Evolutionary conservation across 225 moss, liverwort and hornwort species (phyloP).

Genomic region (Neckera pumila): DNA sequence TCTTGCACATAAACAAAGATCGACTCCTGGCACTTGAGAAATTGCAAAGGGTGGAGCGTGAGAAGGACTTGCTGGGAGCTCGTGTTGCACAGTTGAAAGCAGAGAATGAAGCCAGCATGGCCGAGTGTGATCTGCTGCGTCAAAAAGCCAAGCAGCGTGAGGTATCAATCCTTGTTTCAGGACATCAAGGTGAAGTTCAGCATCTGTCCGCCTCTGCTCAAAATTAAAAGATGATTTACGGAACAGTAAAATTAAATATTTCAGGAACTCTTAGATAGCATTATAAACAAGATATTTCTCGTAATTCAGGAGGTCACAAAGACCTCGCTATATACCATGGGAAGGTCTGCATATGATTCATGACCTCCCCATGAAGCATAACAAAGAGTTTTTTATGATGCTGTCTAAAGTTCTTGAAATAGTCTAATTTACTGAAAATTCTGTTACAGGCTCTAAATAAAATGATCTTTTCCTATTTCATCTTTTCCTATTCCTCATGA

Average conservation of each 20-base stretch:
- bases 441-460: background rate
- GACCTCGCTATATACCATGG: background rate
- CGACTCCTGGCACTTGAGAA: constrained; percentile 54
- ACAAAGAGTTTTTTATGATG: background rate
- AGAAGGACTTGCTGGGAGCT: constrained; percentile 48
- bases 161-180: constrained; percentile 12
- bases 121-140: constrained; percentile 51
- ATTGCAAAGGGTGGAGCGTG: constrained; percentile 39
- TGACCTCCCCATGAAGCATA: background rate
- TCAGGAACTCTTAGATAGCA: background rate
- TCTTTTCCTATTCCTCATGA: background rate
- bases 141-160: constrained; percentile 30
- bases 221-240: background rate
- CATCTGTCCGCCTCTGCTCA: background rate
- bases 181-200: constrained; percentile 16
- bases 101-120: constrained; percentile 48
- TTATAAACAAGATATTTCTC: background rate
- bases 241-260: background rate
- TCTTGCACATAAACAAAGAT: constrained; percentile 52
- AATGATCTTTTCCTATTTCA: background rate
- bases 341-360: background rate
- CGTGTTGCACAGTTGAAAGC: constrained; percentile 57
- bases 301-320: background rate
- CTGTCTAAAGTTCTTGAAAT: background rate
- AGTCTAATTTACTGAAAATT: background rate